Evolutionary conservation across 2,329 filamentous ascomycete genomes (phyloP), one percentile per base, ranked within the genome.

Genomic region (Pseudomassariella vexata): DNA sequence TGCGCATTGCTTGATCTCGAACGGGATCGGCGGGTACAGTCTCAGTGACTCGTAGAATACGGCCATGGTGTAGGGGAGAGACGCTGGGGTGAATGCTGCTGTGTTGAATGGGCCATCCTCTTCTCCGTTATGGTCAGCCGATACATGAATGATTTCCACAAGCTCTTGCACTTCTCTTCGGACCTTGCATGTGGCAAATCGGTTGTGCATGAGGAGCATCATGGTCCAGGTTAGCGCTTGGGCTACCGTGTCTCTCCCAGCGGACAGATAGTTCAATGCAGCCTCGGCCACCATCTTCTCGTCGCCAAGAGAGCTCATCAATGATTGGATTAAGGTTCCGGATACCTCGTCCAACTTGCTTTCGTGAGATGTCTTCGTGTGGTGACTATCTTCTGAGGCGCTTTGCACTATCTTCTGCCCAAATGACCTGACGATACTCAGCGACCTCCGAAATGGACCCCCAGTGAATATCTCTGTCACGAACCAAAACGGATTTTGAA

Each of bases 211-310:
- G 9, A 82, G 58, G 2, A 76, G 59, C 49, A 81, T 79, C 24
- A 79, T 65, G 1, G 70, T 68, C 78, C 78, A 82, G 1, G 77
- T 79, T 9, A 82, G 54, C 2, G 72, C 73, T 44, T 82, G 77
- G 0, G 76, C 77, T 6, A 76, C 77, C 1, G 78, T 82, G 46
- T 82, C 78, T 35, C 76, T 62, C 11, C 76, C 68, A 0, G 78
- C 78, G 1, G 76, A 80, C 8, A 82, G 68, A 45, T 79, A 82
- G 43, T 80, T 82, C 9, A 82, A 57, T 0, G 77, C 78, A 3
- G 78, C 71, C 48, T 82, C 77, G 7, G 76, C 73, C 6, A 80
- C 76, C 15, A 73, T 56, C n/a, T 65, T 50, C 18, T 70, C 63
- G 35, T 78, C 64, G 1, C 60, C 60, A 20, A 82, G 68, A 2